Conservation (phyloP, 345 rosid species). For the Salix arbutifolia region DNA sequence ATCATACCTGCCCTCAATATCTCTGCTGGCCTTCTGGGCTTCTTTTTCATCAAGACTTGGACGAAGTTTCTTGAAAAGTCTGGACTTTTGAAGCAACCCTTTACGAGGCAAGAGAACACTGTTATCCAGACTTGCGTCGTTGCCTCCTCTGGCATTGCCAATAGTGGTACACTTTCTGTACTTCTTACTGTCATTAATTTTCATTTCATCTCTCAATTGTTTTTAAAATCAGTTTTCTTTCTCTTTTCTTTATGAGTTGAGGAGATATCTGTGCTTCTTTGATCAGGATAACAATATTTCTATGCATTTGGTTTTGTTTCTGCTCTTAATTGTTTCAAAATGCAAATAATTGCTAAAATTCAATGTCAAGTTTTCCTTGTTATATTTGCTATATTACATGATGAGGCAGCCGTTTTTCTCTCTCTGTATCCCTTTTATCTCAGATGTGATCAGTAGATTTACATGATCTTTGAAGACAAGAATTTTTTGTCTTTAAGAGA, state of each 20-base stretch:
- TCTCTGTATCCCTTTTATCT: too few species aligned
- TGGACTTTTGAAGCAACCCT: slow-evolving; percentile 9
- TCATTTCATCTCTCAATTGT: neutral
- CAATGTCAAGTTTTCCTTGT: neutral
- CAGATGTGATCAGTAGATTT: neutral
- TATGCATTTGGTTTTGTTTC: too few species aligned
- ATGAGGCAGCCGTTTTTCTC: neutral
- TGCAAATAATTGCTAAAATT: neutral
- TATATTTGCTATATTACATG: neutral
- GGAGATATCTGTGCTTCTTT: neutral
- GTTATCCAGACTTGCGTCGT: slow-evolving; percentile 25
- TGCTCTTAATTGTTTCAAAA: too few species aligned
- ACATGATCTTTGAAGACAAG: neutral
- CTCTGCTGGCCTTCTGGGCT: slow-evolving; percentile 23
- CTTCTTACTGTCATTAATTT: neutral
- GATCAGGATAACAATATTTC: neutral
- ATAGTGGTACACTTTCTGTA: slow-evolving; percentile 5
- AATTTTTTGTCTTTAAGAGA: neutral
- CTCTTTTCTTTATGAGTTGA: neutral
- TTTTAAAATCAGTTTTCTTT: neutral
- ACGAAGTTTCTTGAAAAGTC: slow-evolving; percentile 6
- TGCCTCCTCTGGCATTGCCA: slow-evolving; percentile 26
- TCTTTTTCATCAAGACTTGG: slow-evolving; percentile 22
- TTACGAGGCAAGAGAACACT: slow-evolving; percentile 24
- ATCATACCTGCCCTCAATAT: slow-evolving; percentile 20